phyloP scores from a whole-genome alignment of 805 yeast species.

The Wickerhamiella sorbophila region DNA sequence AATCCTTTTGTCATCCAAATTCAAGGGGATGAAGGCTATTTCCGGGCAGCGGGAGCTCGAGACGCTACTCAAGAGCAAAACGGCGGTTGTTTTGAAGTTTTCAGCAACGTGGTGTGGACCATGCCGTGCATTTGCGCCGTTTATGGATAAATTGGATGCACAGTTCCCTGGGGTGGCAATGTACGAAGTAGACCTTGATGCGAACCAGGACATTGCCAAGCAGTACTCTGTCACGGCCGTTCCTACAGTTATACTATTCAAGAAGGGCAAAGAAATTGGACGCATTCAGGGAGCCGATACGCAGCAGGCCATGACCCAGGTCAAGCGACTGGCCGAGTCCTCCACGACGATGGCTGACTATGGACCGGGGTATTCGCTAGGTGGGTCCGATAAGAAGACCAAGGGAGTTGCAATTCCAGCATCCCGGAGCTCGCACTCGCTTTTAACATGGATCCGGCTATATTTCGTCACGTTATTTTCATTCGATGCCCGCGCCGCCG shows the following conservation, averaged over 20 bases:
- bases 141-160: slow-evolving; percentile 64
- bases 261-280: slow-evolving; percentile 60
- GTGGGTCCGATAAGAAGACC: slow-evolving; percentile 1
- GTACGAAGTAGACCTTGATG: slow-evolving; percentile 85
- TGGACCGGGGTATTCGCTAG: slow-evolving; percentile 13
- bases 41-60: slow-evolving; percentile 1
- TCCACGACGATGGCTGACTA: slow-evolving; percentile 1
- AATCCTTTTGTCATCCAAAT: background rate
- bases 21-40: slow-evolving; percentile 1
- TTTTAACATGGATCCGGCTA: slow-evolving; percentile 8
- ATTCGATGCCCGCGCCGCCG: slow-evolving; percentile 13
- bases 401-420: background rate
- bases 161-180: slow-evolving; percentile 42
- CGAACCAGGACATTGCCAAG: slow-evolving; percentile 52
- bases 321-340: slow-evolving; percentile 4
- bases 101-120: slow-evolving; percentile 97
- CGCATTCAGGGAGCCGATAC: slow-evolving; percentile 22
- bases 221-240: slow-evolving; percentile 45
- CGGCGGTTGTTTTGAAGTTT: slow-evolving; percentile 73
- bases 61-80: slow-evolving; percentile 29
- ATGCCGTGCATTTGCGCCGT: slow-evolving; percentile 91
- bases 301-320: slow-evolving; percentile 5
- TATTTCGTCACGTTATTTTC: slow-evolving; percentile 15
- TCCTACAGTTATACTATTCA: slow-evolving; percentile 63
- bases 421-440: background rate